Conservation (phyloP, 164 flowering plant genomes). For the Litsea cubeba region DNA sequence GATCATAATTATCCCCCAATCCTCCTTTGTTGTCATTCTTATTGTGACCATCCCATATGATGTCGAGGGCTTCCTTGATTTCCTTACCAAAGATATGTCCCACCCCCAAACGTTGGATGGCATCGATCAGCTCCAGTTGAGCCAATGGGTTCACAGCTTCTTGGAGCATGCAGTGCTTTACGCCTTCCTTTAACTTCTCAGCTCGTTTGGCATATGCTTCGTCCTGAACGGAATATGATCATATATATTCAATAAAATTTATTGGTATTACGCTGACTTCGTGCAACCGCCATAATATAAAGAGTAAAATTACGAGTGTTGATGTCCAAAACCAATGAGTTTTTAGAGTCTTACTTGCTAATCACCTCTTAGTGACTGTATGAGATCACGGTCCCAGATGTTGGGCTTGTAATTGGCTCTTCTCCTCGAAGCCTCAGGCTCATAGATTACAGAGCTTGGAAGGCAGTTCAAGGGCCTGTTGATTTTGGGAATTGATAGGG, state of each 20-base stretch:
- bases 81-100: conserved; percentile 28
- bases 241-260: no score
- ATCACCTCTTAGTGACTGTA: not conserved
- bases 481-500: not conserved
- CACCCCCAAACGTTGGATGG: conserved; percentile 26
- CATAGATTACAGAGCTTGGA: not conserved
- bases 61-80: conserved; percentile 15
- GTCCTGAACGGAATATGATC: not conserved
- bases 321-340: no score
- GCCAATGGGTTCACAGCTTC: not conserved
- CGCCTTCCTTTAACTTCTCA: conserved; percentile 3
- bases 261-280: no score
- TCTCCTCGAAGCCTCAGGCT: not conserved
- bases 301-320: no score
- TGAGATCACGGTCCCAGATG: not conserved
- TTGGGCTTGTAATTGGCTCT: not conserved
- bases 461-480: not conserved
- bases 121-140: conserved; percentile 19
- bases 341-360: not conserved
- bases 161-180: not conserved
- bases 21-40: not conserved
- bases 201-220: not conserved
- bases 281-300: no score
- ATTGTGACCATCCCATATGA: not conserved
- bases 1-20: not conserved